Base-by-base conservation (phyloP, 1,284 basidiomycete genomes). In the Sphaerobolus stellatus region DNA sequence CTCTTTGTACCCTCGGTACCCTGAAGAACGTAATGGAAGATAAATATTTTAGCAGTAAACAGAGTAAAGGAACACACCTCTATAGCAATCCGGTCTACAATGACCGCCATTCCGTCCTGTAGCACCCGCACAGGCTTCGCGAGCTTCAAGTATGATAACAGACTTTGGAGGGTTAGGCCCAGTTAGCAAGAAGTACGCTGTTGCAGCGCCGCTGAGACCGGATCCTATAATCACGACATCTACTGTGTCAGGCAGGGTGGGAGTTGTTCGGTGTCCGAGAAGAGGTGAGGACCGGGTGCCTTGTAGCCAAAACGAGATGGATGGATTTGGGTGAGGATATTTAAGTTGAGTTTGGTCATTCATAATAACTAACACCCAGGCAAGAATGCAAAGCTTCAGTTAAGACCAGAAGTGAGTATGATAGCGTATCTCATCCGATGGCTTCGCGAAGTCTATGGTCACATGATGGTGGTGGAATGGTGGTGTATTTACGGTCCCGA, bases 141-240 rank as follows among this genome's bases (percentile, higher is more conserved):
- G 56, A 4, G 66, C 66, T 52, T 67, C 66, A 1, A 67, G 50
- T 34, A 67, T 63, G 13, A 67, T 54, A 18, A 66, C 50, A 30
- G 59, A 59, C 54, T 60, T 62, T 16, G 64, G 60, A 1, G 59
- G 55, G 9, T 63, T 55, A 11, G 29, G 11, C 7, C 59, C 57
- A 31, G 52, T 60, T n/a, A 67, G 54, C 24, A 66, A 52, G 34
- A 59, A 61, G 31, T 64, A 61, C n/a, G 66, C 65, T 8, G 59
- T 58, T 20, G 63, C 59, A 8, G 58, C 60, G 20, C 67, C 63
- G 33, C 61, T 62, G 30, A 68, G 59, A 14, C 67, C 67, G 16
- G 66, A 64, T 48, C 67, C 65, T 48, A 68, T 64, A 57, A 68
- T 64, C 7, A 62, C 60, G 14, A 66, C 58, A 18, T 66, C 61